Conservation (phyloP, 495 filamentous ascomycete species). For the Trypethelium eluteriae region DNA sequence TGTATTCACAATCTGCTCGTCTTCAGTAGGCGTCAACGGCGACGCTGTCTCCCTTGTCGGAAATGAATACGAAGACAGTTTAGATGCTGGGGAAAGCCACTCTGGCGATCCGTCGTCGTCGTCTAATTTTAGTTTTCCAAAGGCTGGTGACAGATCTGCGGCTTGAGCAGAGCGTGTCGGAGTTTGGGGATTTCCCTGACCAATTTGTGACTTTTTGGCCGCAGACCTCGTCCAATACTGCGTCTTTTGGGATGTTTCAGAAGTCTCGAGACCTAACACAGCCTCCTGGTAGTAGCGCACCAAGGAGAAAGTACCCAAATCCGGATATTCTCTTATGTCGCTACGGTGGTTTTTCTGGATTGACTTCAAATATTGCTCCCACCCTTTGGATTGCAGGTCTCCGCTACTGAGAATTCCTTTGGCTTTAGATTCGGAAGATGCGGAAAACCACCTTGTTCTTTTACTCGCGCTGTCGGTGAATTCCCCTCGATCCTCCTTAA, state of each 20-base stretch:
- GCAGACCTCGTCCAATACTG: background rate
- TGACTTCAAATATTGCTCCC: background rate
- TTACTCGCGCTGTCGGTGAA: background rate
- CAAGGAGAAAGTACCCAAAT: background rate
- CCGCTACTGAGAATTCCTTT: background rate
- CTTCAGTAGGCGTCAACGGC: background rate
- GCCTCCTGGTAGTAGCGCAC: conserved; percentile 1
- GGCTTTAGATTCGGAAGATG: background rate
- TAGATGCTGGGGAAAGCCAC: background rate
- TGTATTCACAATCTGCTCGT: conserved; percentile 6
- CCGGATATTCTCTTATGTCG: background rate
- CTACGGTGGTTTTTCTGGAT: background rate
- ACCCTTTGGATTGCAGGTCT: background rate
- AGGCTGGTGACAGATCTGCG: background rate
- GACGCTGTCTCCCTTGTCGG: background rate
- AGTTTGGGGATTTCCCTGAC: background rate
- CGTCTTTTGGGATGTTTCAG: background rate
- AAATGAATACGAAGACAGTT: background rate
- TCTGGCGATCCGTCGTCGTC: background rate
- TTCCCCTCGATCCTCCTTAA: background rate
- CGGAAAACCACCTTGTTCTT: background rate
- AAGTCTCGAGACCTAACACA: background rate
- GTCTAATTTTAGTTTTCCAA: background rate
- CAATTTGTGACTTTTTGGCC: background rate
- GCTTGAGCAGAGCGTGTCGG: background rate